phyloP scores from a whole-genome alignment of 805 yeast species.

The Kregervanrija fluxuum region DNA sequence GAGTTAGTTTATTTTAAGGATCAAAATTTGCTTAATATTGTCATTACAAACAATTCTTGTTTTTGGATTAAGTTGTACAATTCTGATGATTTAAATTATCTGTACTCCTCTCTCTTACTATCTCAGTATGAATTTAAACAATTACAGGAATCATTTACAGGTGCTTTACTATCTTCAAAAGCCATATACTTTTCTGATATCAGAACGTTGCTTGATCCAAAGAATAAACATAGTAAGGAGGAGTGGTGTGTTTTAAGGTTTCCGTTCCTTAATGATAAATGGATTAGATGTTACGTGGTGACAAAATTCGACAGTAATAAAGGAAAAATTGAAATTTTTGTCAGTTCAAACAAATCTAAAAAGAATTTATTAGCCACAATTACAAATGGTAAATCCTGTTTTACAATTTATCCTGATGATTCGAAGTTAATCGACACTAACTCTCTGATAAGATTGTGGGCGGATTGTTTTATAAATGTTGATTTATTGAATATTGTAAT shows the following conservation, averaged over 20 bases:
- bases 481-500: slow-evolving; percentile 11
- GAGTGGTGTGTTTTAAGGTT: slow-evolving; percentile 62
- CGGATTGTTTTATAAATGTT: slow-evolving; percentile 44
- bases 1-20: slow-evolving; percentile 14
- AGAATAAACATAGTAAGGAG: slow-evolving; percentile 35
- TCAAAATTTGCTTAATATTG: slow-evolving; percentile 10
- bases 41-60: slow-evolving; percentile 19
- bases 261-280: slow-evolving; percentile 49
- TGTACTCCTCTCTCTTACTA: slow-evolving; percentile 41
- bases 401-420: slow-evolving; percentile 54
- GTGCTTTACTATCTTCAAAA: slow-evolving; percentile 51
- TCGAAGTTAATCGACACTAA: slow-evolving; percentile 51
- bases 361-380: slow-evolving; percentile 47
- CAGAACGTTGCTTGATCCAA: slow-evolving; percentile 48
- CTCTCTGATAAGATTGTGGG: slow-evolving; percentile 48
- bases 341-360: slow-evolving; percentile 40
- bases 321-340: slow-evolving; percentile 50
- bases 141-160: slow-evolving; percentile 58
- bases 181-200: slow-evolving; percentile 52
- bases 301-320: slow-evolving; percentile 27
- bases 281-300: slow-evolving; percentile 50
- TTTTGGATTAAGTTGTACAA: slow-evolving; percentile 20
- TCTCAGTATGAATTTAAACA: slow-evolving; percentile 51
- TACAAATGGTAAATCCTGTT: slow-evolving; percentile 36
- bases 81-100: slow-evolving; percentile 21